Evolutionary conservation across 2,329 filamentous ascomycete species (phyloP).

Genomic region (Penicillium sp.): DNA sequence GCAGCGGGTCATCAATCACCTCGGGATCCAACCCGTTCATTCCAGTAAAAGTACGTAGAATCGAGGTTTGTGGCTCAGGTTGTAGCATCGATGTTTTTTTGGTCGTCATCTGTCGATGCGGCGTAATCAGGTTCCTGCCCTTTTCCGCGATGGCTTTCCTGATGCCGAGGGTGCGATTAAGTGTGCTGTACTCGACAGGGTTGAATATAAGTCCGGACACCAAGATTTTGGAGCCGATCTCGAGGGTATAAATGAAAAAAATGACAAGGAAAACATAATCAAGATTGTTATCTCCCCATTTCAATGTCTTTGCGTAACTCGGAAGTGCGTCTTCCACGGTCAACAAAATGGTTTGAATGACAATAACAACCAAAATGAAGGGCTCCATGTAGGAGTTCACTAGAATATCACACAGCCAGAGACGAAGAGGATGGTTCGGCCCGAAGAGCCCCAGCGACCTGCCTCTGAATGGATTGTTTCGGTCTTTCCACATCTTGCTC

Average conservation of each 20-base stretch:
- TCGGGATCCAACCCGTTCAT: constrained; percentile 65
- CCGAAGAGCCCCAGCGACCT: constrained; percentile 84
- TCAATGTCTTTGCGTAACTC: constrained; percentile 56
- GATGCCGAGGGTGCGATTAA: constrained; percentile 75
- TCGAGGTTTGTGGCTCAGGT: constrained; percentile 51
- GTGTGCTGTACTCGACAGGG: constrained; percentile 86
- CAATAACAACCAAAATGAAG: constrained; percentile 79
- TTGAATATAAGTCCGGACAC: constrained; percentile 95
- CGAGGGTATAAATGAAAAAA: constrained; percentile 87
- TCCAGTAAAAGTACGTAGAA: constrained; percentile 75
- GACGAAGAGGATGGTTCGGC: constrained; percentile 72
- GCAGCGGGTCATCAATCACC: constrained; percentile 63
- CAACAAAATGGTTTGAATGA: constrained; percentile 85
- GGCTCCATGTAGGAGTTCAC: constrained; percentile 88
- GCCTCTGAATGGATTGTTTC: constrained; percentile 78
- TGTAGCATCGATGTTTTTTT: constrained; percentile 52
- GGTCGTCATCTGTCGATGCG: constrained; percentile 71
- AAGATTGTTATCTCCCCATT: constrained; percentile 67
- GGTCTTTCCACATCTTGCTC: constrained; percentile 48
- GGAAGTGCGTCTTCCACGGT: constrained; percentile 81
- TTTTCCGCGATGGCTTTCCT: constrained; percentile 74
- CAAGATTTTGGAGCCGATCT: constrained; percentile 78
- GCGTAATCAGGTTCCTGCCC: constrained; percentile 77
- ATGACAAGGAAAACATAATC: constrained; percentile 81
- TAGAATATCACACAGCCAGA: constrained; percentile 76